phyloP scores from a whole-genome alignment of 192 early-diverging fungal species.

The Coemansia interrupta region DNA sequence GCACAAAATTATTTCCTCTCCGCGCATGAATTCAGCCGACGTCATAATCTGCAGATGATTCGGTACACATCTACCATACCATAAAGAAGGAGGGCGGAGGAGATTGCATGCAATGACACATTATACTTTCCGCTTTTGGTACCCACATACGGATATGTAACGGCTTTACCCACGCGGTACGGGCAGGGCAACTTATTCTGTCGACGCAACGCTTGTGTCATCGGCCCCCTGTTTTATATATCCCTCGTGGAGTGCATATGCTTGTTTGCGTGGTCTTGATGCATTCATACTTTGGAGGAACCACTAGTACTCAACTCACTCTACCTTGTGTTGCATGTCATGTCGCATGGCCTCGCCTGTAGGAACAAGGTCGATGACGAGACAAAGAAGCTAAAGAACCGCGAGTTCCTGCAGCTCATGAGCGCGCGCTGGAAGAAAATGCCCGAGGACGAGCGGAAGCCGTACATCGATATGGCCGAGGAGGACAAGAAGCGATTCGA shows the following conservation, averaged over 20 bases:
- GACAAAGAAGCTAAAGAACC: constrained; percentile 51
- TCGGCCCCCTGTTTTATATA: no score
- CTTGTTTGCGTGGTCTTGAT: no score
- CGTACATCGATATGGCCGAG: constrained; percentile 41
- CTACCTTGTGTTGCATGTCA: background rate
- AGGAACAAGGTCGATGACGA: constrained; percentile 44
- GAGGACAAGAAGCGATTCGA: constrained; percentile 51
- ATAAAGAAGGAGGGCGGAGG: no score
- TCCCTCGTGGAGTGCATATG: no score
- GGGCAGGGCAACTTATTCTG: no score
- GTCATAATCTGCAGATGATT: no score
- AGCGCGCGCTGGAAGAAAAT: constrained; percentile 50
- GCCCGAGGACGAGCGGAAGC: constrained; percentile 38
- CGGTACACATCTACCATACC: no score
- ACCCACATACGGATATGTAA: no score
- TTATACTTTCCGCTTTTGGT: background rate
- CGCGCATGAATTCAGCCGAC: background rate
- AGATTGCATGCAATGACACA: background rate
- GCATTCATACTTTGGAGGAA: background rate
- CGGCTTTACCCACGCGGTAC: no score
- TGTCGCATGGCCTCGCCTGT: background rate
- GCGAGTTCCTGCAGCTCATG: constrained; percentile 55
- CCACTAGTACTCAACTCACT: background rate
- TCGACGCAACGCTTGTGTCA: no score
- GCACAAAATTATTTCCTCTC: background rate